These are phyloP conservation scores for Starmerella bacillaris DNA, from an alignment of 805 yeast genomes.

Conservation along the genomic window DNA sequence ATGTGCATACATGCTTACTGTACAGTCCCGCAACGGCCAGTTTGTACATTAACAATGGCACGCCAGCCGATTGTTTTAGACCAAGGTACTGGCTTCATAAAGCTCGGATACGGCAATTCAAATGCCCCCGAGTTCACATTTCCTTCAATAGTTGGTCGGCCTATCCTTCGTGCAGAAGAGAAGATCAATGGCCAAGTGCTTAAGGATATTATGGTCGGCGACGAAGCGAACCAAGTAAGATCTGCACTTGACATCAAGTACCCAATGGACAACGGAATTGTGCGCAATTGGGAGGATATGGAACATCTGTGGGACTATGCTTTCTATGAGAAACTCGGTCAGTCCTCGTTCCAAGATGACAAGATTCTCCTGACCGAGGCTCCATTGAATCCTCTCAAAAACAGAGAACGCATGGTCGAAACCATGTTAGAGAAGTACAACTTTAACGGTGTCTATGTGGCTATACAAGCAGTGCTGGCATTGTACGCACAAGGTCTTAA, in stretches of 20 bases:
- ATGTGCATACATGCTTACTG: too few species aligned
- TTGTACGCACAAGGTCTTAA: constrained; percentile 91
- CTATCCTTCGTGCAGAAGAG: constrained; percentile 92
- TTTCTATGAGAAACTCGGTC: constrained; percentile 74
- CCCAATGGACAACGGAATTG: constrained; percentile 98
- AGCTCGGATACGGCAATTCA: constrained; percentile 90
- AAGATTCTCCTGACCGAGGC: constrained; percentile 89
- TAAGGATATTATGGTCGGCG: constrained; percentile 95
- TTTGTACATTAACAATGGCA: neutral
- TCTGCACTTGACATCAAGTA: constrained; percentile 82
- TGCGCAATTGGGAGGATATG: constrained; percentile 97
- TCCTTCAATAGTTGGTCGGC: constrained; percentile 95
- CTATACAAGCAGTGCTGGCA: constrained; percentile 95
- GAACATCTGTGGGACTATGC: constrained; percentile 97
- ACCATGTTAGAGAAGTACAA: constrained; percentile 83
- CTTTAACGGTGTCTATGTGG: constrained; percentile 85
- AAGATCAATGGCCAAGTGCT: constrained; percentile 59
- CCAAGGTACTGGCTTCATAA: constrained; percentile 98
- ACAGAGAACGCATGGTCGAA: constrained; percentile 80
- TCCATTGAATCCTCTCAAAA: constrained; percentile 87
- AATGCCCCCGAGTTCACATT: constrained; percentile 94
- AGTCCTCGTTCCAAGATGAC: constrained; percentile 43
- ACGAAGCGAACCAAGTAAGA: constrained; percentile 81
- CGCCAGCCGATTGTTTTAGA: constrained; percentile 48
- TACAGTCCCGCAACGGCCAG: too few species aligned